Base-by-base conservation (phyloP, 768 basidiomycete species). In the Kwoniella sp. region DNA sequence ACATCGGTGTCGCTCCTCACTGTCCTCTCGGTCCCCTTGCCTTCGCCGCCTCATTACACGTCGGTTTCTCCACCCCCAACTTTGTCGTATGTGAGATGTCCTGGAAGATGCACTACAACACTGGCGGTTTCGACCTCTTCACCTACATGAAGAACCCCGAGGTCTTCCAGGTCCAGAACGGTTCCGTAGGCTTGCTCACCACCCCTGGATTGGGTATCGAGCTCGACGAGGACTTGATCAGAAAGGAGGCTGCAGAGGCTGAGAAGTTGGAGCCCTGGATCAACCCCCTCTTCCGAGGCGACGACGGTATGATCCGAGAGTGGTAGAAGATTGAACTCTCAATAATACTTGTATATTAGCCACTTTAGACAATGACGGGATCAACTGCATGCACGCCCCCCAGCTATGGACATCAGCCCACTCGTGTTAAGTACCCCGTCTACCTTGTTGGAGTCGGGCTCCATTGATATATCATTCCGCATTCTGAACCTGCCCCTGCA, bases 1-100 rank as follows among this genome's bases (percentile, higher is more conserved):
- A 90, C 65, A 85, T 90, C 56, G 88, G 85, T 12, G 74, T 82
- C 55, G 88, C 88, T 0, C 88, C 89, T 4, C 88, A 90, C 71
- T 89, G 88, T 78, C 88, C 88, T 1, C 68, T 77, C 15, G 77
- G 77, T 68, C 89, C 88, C 0, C 85, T 90, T 29, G 87, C 88
- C 0, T 83, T 89, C 24, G 89, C 88, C 5, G 88, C 88, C 22
- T 87, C 86, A 70, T 84, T 89, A 47, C 86, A 88, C 58, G 83
- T 89, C 2, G 88, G 83, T 2, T 81, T 85, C 36, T 80, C 83
- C 24, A 83, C 84, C 12, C 85, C 85, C 2, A 88, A 88, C 70
- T 87, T 87, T 65, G 74, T 79, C 46, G 63, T 78, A 55, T 78
- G 79, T 58, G 74, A 79, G 61, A 77, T 77, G 75, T 70, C 67